Percentiles rank a stretch among this genome's conserved stretches.
These are phyloP conservation scores for Stachybotrys echinatus DNA, from an alignment of 2,329 filamentous ascomycete genomes.

Conservation along the genomic window DNA sequence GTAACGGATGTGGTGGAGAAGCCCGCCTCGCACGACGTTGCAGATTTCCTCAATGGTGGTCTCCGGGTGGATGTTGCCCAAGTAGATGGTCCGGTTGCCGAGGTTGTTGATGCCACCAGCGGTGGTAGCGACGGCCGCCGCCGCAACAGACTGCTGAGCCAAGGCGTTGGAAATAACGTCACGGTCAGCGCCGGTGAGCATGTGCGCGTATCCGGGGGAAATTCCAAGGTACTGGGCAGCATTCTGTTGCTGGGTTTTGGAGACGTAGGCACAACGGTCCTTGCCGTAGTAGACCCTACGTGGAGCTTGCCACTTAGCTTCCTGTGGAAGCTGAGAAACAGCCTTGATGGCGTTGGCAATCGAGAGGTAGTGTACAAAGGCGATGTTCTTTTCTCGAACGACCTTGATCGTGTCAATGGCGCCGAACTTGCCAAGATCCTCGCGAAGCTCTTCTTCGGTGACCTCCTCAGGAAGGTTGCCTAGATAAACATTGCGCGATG, in stretches of 20 bases:
- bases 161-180: constrained; percentile 95
- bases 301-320: constrained; percentile 93
- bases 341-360: constrained; percentile 99
- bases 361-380: constrained; percentile 94
- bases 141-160: constrained; percentile 95
- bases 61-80: constrained; percentile 98
- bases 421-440: constrained; percentile 94
- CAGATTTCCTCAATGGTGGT: constrained; percentile 99
- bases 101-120: constrained; percentile 96
- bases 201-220: constrained; percentile 91
- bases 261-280: constrained; percentile 96
- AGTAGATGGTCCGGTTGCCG: constrained; percentile 94
- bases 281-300: constrained; percentile 98
- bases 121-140: constrained; percentile 91
- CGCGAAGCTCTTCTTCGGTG: constrained; percentile 83
- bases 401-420: constrained; percentile 97
- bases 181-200: constrained; percentile 91
- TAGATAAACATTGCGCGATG: constrained; percentile 94
- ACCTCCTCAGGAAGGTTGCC: constrained; percentile 90
- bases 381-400: constrained; percentile 95
- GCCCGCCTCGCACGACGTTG: constrained; percentile 92
- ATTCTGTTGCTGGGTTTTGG: constrained; percentile 99
- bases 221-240: constrained; percentile 97
- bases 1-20: constrained; percentile 96
- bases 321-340: constrained; percentile 90